These are phyloP conservation scores for Neurospora intermedia DNA, from an alignment of 495 filamentous ascomycete species.

Conservation along the genomic window DNA sequence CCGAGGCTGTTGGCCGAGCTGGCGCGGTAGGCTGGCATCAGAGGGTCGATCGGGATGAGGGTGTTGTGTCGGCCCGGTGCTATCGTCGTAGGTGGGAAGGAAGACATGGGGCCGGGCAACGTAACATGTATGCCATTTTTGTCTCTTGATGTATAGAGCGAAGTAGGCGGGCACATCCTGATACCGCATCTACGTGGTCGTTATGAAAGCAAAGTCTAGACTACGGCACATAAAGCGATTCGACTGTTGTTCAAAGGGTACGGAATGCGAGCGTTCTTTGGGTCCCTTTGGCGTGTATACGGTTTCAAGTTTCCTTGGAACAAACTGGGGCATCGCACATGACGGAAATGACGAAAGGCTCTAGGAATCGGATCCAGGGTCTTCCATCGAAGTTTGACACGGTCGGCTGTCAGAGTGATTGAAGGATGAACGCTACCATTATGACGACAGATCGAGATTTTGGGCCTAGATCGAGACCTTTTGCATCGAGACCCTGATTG, in stretches of 20 bases:
- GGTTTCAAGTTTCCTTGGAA: constrained; percentile 8
- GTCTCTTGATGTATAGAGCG: neutral
- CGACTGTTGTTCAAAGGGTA: neutral
- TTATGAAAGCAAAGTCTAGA: neutral
- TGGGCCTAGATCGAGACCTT: constrained; percentile 15
- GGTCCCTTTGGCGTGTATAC: neutral
- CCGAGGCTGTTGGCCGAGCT: neutral
- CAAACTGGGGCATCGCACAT: neutral
- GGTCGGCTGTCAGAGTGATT: neutral
- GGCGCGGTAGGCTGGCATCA: neutral
- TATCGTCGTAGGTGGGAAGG: neutral
- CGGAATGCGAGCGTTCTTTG: neutral
- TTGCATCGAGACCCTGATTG: neutral
- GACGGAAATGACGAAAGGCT: constrained; percentile 6
- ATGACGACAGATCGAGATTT: constrained; percentile 18
- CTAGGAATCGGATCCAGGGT: constrained; percentile 8
- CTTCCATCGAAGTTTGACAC: constrained; percentile 3
- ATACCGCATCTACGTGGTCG: neutral
- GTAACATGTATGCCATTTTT: neutral
- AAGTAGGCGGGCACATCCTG: neutral
- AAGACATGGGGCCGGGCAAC: no score
- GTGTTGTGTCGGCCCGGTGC: neutral
- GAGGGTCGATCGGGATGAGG: neutral
- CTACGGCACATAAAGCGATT: neutral
- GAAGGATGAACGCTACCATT: constrained; percentile 11